A percentile compares a stretch with the other conserved stretches of the same genome.
These are phyloP conservation scores for Boletus vinaceobasis DNA, from an alignment of 768 basidiomycete species.

Conservation along the genomic window DNA sequence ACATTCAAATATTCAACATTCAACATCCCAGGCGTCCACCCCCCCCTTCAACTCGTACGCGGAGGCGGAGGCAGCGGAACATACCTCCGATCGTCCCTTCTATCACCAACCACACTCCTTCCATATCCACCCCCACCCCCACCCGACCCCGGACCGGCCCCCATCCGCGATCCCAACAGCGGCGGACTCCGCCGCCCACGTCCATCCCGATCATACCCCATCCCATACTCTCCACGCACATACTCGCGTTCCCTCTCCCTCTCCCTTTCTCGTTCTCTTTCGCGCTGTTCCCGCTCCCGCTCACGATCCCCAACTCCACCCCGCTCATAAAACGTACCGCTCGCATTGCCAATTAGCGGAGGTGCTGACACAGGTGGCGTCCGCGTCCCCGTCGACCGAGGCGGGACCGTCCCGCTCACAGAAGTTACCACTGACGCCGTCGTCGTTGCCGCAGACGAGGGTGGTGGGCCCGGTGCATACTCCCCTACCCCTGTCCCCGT, in stretches of 20 bases:
- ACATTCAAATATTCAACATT: not conserved
- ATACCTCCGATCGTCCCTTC: constrained; percentile 38
- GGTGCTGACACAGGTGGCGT: constrained; percentile 26
- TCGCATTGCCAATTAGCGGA: constrained; percentile 20
- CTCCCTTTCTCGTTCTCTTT: constrained; percentile 12
- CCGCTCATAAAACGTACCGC: constrained; percentile 34
- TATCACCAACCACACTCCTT: constrained; percentile 17
- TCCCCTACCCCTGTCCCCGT: constrained; percentile 15
- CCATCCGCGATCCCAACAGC: constrained; percentile 19
- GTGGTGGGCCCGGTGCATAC: constrained; percentile 21
- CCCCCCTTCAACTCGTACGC: constrained; percentile 6
- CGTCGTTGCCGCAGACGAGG: constrained; percentile 16
- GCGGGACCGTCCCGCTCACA: not conserved
- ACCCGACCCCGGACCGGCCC: constrained; percentile 3
- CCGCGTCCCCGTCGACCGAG: constrained; percentile 13
- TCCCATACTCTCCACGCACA: constrained; percentile 26
- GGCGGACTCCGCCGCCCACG: constrained; percentile 28
- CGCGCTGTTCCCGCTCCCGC: constrained; percentile 10
- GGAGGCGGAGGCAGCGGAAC: constrained; percentile 27
- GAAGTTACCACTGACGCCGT: not conserved
- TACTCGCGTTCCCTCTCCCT: constrained; percentile 36
- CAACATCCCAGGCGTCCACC: not conserved
- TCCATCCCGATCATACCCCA: constrained; percentile 36
- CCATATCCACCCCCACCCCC: constrained; percentile 14
- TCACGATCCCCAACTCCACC: not conserved